Percentiles rank a stretch among this genome's conserved stretches.
Conservation (phyloP, 2,329 filamentous ascomycete genomes). For the Thermomyces lanuginosus region DNA sequence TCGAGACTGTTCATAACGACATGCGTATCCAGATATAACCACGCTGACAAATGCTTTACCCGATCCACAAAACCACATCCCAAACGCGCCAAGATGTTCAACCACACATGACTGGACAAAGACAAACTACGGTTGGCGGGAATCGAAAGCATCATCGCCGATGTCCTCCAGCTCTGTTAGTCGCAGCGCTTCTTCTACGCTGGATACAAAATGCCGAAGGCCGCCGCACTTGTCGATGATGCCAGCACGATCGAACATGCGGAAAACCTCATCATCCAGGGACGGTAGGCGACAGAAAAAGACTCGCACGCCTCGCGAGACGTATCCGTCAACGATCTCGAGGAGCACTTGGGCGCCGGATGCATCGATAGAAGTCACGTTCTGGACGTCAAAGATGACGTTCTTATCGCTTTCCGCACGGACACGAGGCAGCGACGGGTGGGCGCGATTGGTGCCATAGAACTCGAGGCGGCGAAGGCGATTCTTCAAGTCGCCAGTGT, state of each 20-base stretch:
- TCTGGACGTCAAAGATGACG: slow-evolving; percentile 92
- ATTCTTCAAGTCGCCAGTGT: slow-evolving; percentile 80
- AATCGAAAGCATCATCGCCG: slow-evolving; percentile 2
- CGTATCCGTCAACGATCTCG: slow-evolving; percentile 73
- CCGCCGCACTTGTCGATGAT: slow-evolving; percentile 76
- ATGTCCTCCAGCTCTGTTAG: slow-evolving; percentile 57
- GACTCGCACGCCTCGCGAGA: slow-evolving; percentile 50
- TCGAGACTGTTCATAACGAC: no score
- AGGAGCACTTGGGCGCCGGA: slow-evolving; percentile 80
- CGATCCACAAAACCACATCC: no score
- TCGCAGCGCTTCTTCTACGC: slow-evolving; percentile 69
- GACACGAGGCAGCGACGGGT: slow-evolving; percentile 72
- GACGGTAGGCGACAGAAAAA: slow-evolving; percentile 39
- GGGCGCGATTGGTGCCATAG: slow-evolving; percentile 71
- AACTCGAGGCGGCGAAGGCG: slow-evolving; percentile 69
- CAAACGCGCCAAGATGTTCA: no score
- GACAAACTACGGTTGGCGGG: neutral
- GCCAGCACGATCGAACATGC: slow-evolving; percentile 58
- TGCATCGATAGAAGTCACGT: slow-evolving; percentile 87
- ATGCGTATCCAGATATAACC: no score
- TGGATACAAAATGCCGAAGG: slow-evolving; percentile 57
- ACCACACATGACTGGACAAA: no score
- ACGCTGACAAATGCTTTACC: no score
- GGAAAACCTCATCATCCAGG: slow-evolving; percentile 44
- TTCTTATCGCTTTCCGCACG: slow-evolving; percentile 70